Evolutionary conservation across 2,329 filamentous ascomycete species (phyloP), one percentile per base, ranked within the genome.

Genomic region (Diaporthe sp.): DNA sequence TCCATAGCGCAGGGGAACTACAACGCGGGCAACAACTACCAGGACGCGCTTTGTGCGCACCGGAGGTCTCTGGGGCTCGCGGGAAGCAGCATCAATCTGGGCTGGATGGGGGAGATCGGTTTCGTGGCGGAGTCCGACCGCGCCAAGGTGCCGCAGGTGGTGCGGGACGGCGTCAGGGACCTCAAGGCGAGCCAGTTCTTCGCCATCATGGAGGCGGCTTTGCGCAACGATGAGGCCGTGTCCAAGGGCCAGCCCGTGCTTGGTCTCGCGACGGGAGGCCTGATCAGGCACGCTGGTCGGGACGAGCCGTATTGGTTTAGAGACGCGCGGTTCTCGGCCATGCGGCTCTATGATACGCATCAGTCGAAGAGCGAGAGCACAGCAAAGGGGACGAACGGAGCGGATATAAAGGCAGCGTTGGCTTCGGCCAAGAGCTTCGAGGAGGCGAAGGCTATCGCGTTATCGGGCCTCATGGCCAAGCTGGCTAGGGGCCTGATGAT

Each of bases 1-100:
- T 81, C 80, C 25, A 79, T 80, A 51, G 81, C 80, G n/a, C 80
- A 82, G 76, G 79, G 79, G 51, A 80, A 81, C 49, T 81, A 82
- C 77, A 81, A 81, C 72, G 77, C 80, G 37, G 80, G 80, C 39
- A 81, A 81, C 69, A 80, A 79, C 19, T 81, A 80, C 77, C 79
- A 81, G 70, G 79, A 81, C 28, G 79, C 79, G 34, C 77, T 81
- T 42, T 79, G 79, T 73, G 74, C 79, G 68, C 78, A 81, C 74
- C 79, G 80, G 28, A 78, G 79, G 22, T 74, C 78, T 37, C 79
- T 77, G 34, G 80, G 80, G n/a, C 76, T 81, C 9, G 67, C 76
- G 34, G 80, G 76, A 68, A 81, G 79, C 1, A 79, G 78, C 44
- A 78, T 81, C 74, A 76, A 81, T 61, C 78, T 81, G 28, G 80